Evolutionary conservation across 345 rosid genomes (phyloP).

Genomic region (Acer saccharum): DNA sequence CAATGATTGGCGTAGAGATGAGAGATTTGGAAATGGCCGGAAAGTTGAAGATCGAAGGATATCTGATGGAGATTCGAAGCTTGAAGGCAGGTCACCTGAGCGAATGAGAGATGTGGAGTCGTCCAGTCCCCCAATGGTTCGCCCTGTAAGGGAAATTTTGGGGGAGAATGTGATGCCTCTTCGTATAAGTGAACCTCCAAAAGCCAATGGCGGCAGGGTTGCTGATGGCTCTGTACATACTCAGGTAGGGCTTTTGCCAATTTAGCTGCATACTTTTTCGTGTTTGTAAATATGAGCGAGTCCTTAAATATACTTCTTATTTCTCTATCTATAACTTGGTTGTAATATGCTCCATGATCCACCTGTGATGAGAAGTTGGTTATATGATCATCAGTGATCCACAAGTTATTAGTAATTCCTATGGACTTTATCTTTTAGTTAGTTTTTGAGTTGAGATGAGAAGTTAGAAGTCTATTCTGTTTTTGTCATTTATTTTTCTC

Average conservation of each 20-base stretch:
- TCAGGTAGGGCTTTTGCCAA: conserved; percentile 52
- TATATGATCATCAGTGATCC: neutral
- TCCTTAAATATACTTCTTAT: conserved; percentile 5
- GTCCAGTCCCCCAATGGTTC: conserved; percentile 77
- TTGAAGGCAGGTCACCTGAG: conserved; percentile 77
- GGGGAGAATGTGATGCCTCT: conserved; percentile 85
- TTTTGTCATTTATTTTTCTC: neutral
- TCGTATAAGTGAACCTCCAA: conserved; percentile 87
- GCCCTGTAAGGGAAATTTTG: conserved; percentile 90
- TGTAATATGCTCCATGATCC: neutral
- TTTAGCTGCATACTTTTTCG: neutral
- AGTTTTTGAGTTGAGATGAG: neutral
- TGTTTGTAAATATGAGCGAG: neutral
- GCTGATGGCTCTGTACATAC: conserved; percentile 47
- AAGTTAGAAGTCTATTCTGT: neutral
- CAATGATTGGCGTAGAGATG: conserved; percentile 94
- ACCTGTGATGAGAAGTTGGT: neutral
- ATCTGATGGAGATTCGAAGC: conserved; percentile 58
- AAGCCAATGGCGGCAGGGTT: conserved; percentile 56
- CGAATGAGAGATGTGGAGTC: conserved; percentile 57
- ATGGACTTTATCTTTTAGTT: neutral
- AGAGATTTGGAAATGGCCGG: conserved; percentile 79
- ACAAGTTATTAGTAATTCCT: neutral
- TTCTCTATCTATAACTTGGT: neutral
- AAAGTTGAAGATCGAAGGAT: conserved; percentile 53